Base-by-base conservation (phyloP, 2,329 filamentous ascomycete genomes). In the Mariannaea elegans region DNA sequence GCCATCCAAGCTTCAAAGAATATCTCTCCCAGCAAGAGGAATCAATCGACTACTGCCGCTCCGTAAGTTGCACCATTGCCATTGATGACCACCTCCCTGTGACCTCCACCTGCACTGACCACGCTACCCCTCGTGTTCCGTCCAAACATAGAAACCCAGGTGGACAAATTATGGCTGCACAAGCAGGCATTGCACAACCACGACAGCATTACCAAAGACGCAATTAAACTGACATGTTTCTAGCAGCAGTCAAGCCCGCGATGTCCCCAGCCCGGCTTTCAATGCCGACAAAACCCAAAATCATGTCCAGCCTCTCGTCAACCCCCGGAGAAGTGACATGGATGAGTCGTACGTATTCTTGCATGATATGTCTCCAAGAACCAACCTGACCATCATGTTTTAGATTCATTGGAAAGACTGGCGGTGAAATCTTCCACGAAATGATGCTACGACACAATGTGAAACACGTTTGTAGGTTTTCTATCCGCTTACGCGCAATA, bases 361-460 rank as follows among this genome's bases (percentile, higher is more conserved):
- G 46, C 39, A 38, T 21, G 16, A 29, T 56, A 27, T 36, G 21
- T 55, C 18, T 21, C 24, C 27, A 23, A 21, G 23, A 38, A 56
- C 52, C 27, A 23, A 21, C 32, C 48, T 47, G 19, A 61, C 46
- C 19, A 42, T 31, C 16, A 47, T 54, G 42, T 49, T 45, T 27
- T 67, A 92, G 90, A 61, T 97, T 98, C 78, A 93, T 98, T 73
- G 94, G 94, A 65, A 94, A 94, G 84, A 97, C 88, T 48, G 94
- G 95, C 74, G 95, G 95, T 74, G 90, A 97, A 78, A 97, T 98
- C 71, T 97, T 98, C 79, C 94, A 98, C 78, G 94, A 98, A 81
- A 98, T 98, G 94, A 97, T 99, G 94, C 84, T 97, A 63, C 86
- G 94, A 73, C 91, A 94, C 71, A 87, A 84, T 70, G 94, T 99